Conservation (phyloP, 139 green algal genomes). For the Picochlorum sp. region DNA sequence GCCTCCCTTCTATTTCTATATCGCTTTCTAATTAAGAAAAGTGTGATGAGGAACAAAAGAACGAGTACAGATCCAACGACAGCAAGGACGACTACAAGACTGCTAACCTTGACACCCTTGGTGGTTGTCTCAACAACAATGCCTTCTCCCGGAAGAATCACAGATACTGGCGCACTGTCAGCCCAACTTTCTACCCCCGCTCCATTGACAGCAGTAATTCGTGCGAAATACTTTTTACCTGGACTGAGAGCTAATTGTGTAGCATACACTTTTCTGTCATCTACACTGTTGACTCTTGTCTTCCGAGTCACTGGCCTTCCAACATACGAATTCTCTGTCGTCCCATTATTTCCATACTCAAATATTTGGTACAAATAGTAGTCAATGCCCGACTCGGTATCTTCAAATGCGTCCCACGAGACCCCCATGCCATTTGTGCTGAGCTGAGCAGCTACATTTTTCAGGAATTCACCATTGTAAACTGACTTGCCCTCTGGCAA, state of each 20-base stretch:
- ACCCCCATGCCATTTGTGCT: slow-evolving; percentile 14
- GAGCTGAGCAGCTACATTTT: slow-evolving; percentile 8
- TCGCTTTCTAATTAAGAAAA: slow-evolving; percentile 4
- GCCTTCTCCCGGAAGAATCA: neutral
- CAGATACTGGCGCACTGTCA: neutral
- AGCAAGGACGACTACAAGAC: neutral
- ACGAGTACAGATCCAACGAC: neutral
- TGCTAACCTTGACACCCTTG: neutral
- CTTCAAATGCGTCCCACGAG: slow-evolving; percentile 45
- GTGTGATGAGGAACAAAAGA: slow-evolving; percentile 9
- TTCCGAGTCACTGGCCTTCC: slow-evolving; percentile 20
- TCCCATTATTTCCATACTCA: slow-evolving; percentile 11
- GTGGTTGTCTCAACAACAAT: neutral
- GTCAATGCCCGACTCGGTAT: slow-evolving; percentile 29
- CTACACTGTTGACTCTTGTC: neutral
- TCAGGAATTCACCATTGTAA: slow-evolving; percentile 17
- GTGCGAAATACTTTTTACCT: slow-evolving; percentile 25
- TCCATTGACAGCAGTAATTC: slow-evolving; percentile 35
- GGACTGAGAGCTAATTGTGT: slow-evolving; percentile 4
- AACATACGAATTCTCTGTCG: slow-evolving; percentile 11
- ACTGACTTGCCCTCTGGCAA: slow-evolving; percentile 18
- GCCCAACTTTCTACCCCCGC: slow-evolving; percentile 27
- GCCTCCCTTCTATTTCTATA: slow-evolving; percentile 13
- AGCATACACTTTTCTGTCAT: slow-evolving; percentile 9
- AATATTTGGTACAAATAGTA: slow-evolving; percentile 38